Base-by-base conservation (phyloP, 345 rosid genomes). In the Arabidopsis arenosa region DNA sequence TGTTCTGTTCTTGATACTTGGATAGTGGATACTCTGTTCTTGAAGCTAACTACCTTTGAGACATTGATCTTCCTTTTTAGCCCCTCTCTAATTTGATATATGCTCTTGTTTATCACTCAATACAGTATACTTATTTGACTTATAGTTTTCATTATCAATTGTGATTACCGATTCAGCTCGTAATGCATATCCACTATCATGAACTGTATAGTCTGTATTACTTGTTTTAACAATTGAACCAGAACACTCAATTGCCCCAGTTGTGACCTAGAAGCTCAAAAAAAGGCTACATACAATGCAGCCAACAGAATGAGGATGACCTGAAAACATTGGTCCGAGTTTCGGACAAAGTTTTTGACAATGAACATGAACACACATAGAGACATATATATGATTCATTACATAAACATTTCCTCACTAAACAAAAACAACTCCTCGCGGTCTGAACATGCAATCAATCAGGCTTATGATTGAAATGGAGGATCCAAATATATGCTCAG, bases 391-490 rank as follows among this genome's bases (percentile, higher is more conserved):
- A 49, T 68, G 33, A 76, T 62, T 44, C 58, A 56, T 60, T 76
- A 69, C 70, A 76, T 43, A 49, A 61, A 75, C 40, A 61, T 3
- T 54, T 41, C 61, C 74, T 69, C 51, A 52, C 23, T 43, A 54
- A 52, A 68, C 45, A 15, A 60, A 56, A 61, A 68, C 49, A 54
- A 12, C 26, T 69, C 23, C 70, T 32, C 21, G 8, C 40, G 37
- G 63, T 41, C 57, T 30, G 13, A 39, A 75, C 67, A 39, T 14
- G 9, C 36, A 30, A 47, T 14, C n/a, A 49, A 43, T 33, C 48
- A 14, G 40, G 63, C 40, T 61, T 35, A 14, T 41, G 56, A 35
- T 15, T 10, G 26, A 59, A 7, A 26, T 54, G 48, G 28, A 44
- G 7, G 44, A 69, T 70, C 18, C 47, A 53, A 8, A 61, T 40